Percentiles rank a stretch among this genome's conserved stretches.
phyloP scores from a whole-genome alignment of 306 rosid species.

The Lagenaria siceraria region DNA sequence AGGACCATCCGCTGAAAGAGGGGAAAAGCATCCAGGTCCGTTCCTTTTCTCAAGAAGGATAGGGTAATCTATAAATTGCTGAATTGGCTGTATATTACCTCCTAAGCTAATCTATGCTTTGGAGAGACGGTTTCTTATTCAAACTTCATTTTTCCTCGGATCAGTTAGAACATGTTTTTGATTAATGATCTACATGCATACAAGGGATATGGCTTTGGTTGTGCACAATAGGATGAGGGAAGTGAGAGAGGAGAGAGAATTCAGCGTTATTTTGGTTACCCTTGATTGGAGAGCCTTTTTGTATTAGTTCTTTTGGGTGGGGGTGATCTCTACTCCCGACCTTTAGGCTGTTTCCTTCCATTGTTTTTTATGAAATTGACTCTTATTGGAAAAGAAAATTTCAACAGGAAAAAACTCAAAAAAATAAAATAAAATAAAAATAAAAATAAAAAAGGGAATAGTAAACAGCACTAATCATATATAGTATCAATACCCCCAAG shows the following conservation, averaged over 20 bases:
- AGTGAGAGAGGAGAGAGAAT: background rate
- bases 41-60: constrained; percentile 9
- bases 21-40: constrained; percentile 74
- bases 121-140: background rate
- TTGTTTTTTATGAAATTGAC: background rate
- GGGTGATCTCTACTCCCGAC: constrained; percentile 1
- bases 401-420: background rate
- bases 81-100: constrained; percentile 1
- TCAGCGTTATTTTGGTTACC: background rate
- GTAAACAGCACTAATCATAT: background rate
- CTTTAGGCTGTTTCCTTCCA: background rate
- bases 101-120: background rate
- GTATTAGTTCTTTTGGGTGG: background rate
- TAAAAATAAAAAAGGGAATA: background rate
- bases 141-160: background rate
- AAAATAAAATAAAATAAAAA: too few species aligned
- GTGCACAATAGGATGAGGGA: background rate
- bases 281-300: background rate
- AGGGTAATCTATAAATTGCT: constrained; percentile 12
- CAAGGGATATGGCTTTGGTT: background rate
- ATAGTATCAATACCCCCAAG: background rate
- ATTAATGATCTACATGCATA: constrained; percentile 5
- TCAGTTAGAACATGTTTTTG: background rate
- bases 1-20: constrained; percentile 58
- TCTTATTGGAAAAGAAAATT: background rate